Conservation (phyloP, 1,139 yeast species). For the Suhomyces atakaporum region DNA sequence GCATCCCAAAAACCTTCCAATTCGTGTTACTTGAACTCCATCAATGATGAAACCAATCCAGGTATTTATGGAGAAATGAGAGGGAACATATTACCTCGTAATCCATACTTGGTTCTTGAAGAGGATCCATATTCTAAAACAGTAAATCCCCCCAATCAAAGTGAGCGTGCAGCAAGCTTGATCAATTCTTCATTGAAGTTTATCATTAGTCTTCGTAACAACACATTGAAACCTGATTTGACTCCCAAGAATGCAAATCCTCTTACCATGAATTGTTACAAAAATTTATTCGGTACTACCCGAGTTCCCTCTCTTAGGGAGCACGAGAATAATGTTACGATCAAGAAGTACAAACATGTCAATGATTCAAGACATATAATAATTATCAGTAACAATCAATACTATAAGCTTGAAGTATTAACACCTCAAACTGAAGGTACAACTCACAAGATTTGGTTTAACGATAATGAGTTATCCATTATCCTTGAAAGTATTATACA, state of each 20-base stretch:
- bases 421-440: conserved; percentile 33
- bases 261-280: conserved; percentile 67
- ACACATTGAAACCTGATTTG: conserved; percentile 55
- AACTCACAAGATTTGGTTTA: conserved; percentile 44
- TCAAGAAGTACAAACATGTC: conserved; percentile 28
- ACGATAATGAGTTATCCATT: conserved; percentile 55
- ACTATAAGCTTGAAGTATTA: conserved; percentile 61
- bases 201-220: conserved; percentile 56
- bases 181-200: conserved; percentile 68
- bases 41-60: conserved; percentile 59
- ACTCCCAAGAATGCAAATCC: conserved; percentile 54
- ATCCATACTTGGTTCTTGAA: conserved; percentile 70
- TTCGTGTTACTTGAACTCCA: conserved; percentile 60
- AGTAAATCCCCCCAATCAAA: conserved; percentile 63
- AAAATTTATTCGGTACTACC: conserved; percentile 67
- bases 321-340: conserved; percentile 27
- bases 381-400: conserved; percentile 62
- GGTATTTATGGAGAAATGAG: conserved; percentile 66
- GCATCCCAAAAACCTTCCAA: conserved; percentile 40
- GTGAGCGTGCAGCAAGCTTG: conserved; percentile 66
- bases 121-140: conserved; percentile 66
- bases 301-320: conserved; percentile 47
- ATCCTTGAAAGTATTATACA: conserved; percentile 52
- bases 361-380: conserved; percentile 52
- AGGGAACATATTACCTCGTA: conserved; percentile 70